Evolutionary conservation across 2,329 filamentous ascomycete genomes (phyloP).

Genomic region (Lecanicillium sp.): DNA sequence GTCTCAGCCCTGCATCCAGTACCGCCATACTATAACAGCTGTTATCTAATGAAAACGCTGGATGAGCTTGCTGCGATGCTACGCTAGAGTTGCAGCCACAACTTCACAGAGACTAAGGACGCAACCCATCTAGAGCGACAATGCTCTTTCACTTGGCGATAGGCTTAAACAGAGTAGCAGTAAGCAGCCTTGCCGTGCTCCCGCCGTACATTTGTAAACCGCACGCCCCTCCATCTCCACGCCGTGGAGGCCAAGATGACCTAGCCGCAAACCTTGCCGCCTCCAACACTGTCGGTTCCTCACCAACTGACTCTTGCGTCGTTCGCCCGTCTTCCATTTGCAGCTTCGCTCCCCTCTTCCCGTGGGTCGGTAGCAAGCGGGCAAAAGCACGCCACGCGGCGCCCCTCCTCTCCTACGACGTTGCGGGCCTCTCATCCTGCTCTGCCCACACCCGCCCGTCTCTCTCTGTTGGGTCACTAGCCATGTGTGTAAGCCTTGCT

Average conservation of each 20-base stretch:
- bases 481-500: too few species aligned
- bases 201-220: background rate
- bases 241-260: background rate
- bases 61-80: too few species aligned
- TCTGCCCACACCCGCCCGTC: background rate
- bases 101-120: too few species aligned
- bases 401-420: background rate
- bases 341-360: background rate
- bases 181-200: background rate
- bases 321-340: too few species aligned
- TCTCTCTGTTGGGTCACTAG: too few species aligned
- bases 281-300: conserved; percentile 7
- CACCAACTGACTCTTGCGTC: conserved; percentile 2
- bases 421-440: background rate
- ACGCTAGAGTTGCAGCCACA: too few species aligned
- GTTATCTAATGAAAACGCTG: background rate
- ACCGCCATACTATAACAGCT: background rate
- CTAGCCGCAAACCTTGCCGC: conserved; percentile 13
- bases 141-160: too few species aligned
- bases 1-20: background rate
- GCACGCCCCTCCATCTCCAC: conserved; percentile 5
- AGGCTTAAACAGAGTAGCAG: too few species aligned
- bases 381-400: too few species aligned
- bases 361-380: background rate
- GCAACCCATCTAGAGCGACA: too few species aligned